A percentile compares a stretch with the other conserved stretches of the same genome.
These are phyloP conservation scores for Phlegmacium glaucopus DNA, from an alignment of 768 basidiomycete genomes.

Conservation along the genomic window DNA sequence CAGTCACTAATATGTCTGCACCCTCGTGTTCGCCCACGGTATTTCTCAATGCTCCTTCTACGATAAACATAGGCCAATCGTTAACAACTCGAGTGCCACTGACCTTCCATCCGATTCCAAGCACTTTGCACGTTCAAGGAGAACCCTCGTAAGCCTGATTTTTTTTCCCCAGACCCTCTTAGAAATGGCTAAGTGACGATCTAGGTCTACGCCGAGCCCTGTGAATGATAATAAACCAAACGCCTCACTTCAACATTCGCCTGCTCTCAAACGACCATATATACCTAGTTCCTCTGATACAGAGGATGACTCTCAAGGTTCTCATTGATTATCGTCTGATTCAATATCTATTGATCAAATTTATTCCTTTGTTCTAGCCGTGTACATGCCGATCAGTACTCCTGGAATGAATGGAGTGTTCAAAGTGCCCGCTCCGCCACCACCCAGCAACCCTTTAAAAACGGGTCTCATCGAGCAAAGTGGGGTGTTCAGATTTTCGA, in stretches of 20 bases:
- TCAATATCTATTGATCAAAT: background rate
- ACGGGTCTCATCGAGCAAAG: constrained; percentile 13
- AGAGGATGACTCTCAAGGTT: constrained; percentile 40
- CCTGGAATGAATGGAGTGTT: constrained; percentile 11
- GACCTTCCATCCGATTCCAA: constrained; percentile 17
- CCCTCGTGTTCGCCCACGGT: constrained; percentile 22
- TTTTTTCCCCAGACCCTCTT: background rate
- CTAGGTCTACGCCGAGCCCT: constrained; percentile 8
- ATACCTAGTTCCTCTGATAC: constrained; percentile 31
- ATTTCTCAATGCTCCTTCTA: constrained; percentile 7
- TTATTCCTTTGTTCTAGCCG: constrained; percentile 6
- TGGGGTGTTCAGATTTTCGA: background rate
- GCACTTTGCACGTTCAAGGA: constrained; percentile 11
- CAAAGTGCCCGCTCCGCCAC: constrained; percentile 19
- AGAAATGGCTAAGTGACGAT: background rate
- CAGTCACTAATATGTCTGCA: constrained; percentile 13
- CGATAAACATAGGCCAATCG: background rate
- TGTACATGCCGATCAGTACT: constrained; percentile 7
- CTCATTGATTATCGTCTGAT: background rate
- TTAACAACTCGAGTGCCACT: constrained; percentile 18
- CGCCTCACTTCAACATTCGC: background rate
- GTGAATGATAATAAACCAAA: background rate
- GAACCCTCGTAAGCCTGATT: constrained; percentile 14
- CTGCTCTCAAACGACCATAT: constrained; percentile 8
- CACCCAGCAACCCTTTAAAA: background rate